These are phyloP conservation scores for Lizanozyma gosingica DNA, from an alignment of 1,139 yeast species.

Conservation along the genomic window DNA sequence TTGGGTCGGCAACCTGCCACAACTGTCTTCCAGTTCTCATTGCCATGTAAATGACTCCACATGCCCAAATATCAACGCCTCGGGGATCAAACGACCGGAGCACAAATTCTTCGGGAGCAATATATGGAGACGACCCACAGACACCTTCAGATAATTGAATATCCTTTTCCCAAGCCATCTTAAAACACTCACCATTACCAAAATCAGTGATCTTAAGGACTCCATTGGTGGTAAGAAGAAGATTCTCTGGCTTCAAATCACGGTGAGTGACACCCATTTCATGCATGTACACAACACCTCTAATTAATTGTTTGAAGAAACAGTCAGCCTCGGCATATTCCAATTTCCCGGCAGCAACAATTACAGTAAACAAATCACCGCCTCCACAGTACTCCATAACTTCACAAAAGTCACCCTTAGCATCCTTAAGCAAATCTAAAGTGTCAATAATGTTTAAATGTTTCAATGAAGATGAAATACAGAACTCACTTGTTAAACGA, in stretches of 20 bases:
- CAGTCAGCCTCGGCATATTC: conserved; percentile 91
- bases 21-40: conserved; percentile 94
- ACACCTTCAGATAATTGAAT: conserved; percentile 78
- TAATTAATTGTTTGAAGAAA: conserved; percentile 81
- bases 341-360: conserved; percentile 75
- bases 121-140: conserved; percentile 86
- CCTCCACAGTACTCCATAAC: conserved; percentile 97
- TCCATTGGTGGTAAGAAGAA: conserved; percentile 73
- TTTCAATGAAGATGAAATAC: conserved; percentile 40
- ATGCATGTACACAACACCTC: conserved; percentile 94
- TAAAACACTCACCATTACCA: conserved; percentile 92
- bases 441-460: conserved; percentile 64
- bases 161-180: conserved; percentile 93
- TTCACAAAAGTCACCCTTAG: conserved; percentile 88
- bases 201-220: conserved; percentile 85
- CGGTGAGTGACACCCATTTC: conserved; percentile 96
- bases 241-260: conserved; percentile 90
- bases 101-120: conserved; percentile 90
- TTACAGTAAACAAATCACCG: conserved; percentile 84
- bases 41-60: conserved; percentile 96
- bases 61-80: conserved; percentile 91
- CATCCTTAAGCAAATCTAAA: conserved; percentile 78
- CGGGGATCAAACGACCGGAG: conserved; percentile 78
- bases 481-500: conserved; percentile 38
- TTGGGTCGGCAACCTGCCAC: conserved; percentile 75